Evolutionary conservation across 225 moss, liverwort and hornwort species (phyloP).

Genomic region (Lunularia cruciata): DNA sequence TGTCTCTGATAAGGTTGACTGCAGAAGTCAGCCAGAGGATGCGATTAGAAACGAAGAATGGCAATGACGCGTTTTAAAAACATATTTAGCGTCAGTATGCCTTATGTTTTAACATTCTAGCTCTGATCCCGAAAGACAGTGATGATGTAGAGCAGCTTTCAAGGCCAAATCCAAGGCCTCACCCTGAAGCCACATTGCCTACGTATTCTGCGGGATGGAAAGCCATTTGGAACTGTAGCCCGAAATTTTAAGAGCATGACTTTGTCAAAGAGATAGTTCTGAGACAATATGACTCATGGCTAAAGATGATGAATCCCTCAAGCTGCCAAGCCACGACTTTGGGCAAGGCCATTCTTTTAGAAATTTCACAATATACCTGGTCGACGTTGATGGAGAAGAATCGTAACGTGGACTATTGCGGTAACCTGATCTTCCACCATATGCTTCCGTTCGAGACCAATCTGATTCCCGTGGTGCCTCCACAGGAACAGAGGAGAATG

Average conservation of each 20-base stretch:
- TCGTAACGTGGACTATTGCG: conserved; percentile 27
- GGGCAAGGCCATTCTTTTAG: too few relatives aligned
- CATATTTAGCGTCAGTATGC: too few relatives aligned
- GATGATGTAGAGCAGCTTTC: too few relatives aligned
- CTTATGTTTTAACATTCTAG: too few relatives aligned
- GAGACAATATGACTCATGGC: too few relatives aligned
- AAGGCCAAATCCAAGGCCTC: not conserved
- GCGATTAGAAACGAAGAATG: not conserved
- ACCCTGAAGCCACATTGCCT: not conserved
- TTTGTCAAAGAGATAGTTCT: not conserved
- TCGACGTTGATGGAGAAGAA: conserved; percentile 11
- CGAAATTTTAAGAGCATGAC: not conserved
- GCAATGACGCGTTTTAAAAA: too few relatives aligned
- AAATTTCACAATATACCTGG: too few relatives aligned
- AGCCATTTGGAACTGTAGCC: not conserved
- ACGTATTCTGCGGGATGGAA: too few relatives aligned
- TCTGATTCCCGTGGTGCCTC: conserved; percentile 9
- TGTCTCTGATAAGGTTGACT: conserved; percentile 28
- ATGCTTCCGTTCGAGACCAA: conserved; percentile 15
- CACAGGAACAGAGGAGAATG: conserved; percentile 35
- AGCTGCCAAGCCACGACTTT: too few relatives aligned
- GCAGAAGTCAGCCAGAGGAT: conserved; percentile 1
- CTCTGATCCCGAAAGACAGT: too few relatives aligned
- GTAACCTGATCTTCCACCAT: conserved; percentile 23
- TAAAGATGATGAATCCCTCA: too few relatives aligned